phyloP scores from a whole-genome alignment of 257 asterid genomes.

The Anisodus tanguticus region DNA sequence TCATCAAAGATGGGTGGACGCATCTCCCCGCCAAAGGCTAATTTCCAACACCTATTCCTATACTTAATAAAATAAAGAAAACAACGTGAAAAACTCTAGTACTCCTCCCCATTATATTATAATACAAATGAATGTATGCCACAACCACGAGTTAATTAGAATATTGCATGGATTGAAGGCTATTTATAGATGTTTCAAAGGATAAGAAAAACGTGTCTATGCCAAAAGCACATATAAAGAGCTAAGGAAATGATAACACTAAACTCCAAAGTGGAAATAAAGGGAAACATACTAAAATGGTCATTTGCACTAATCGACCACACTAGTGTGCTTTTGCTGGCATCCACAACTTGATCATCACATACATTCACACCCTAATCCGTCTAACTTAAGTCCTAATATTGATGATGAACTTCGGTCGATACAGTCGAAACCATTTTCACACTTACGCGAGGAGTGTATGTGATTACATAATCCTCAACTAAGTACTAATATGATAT shows the following conservation, averaged over 20 bases:
- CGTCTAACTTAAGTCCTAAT: background rate
- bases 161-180: slow-evolving; percentile 39
- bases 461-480: background rate
- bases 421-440: background rate
- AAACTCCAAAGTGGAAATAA: slow-evolving; percentile 10
- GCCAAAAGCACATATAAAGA: slow-evolving; percentile 34
- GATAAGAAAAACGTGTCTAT: slow-evolving; percentile 44
- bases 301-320: background rate
- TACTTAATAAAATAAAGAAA: slow-evolving; percentile 50
- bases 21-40: too few species aligned
- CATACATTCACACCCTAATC: background rate
- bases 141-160: slow-evolving; percentile 29
- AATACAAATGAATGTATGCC: background rate
- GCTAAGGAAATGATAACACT: background rate
- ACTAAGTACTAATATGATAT: background rate
- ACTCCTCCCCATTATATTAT: slow-evolving; percentile 37
- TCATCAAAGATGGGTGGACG: too few species aligned
- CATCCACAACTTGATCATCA: background rate
- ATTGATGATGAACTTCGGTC: background rate
- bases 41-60: too few species aligned
- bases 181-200: slow-evolving; percentile 49
- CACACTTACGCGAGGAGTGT: background rate
- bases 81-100: slow-evolving; percentile 35
- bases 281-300: slow-evolving; percentile 12
- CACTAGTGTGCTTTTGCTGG: slow-evolving; percentile 2